Evolutionary conservation across 805 yeast species (phyloP).

Genomic region (Tetrapisispora arboricola): DNA sequence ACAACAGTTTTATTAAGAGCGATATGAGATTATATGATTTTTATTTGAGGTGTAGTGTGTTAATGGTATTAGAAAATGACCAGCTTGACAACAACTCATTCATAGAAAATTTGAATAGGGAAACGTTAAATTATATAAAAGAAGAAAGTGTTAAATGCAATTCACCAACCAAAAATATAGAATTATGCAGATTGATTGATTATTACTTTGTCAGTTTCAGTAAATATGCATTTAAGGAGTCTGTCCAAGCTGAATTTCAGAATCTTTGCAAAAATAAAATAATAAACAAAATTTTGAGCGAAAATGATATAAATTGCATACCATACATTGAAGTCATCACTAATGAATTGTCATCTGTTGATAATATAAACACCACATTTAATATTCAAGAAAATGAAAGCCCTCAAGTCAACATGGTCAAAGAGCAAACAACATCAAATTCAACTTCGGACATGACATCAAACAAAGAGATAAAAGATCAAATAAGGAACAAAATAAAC

Average conservation of each 20-base stretch:
- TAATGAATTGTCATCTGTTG: not conserved
- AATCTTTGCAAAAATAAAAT: not conserved
- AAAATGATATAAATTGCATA: not conserved
- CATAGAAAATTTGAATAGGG: not conserved
- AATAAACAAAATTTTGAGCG: not conserved
- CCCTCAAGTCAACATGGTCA: too few relatives aligned
- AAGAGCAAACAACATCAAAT: not conserved
- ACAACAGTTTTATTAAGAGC: not conserved
- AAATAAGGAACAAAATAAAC: not conserved
- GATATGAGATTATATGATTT: not conserved
- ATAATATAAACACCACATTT: too few relatives aligned
- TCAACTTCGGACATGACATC: too few relatives aligned
- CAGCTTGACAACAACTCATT: not conserved
- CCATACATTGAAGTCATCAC: not conserved
- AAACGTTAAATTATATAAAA: not conserved
- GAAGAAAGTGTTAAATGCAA: too few relatives aligned
- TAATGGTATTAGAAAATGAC: not conserved
- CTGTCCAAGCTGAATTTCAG: not conserved
- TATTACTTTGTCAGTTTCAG: not conserved
- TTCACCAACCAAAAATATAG: not conserved
- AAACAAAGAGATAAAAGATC: not conserved
- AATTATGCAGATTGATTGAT: constrained; percentile 1
- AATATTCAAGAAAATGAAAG: too few relatives aligned
- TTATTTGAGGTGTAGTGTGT: not conserved
- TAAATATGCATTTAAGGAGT: not conserved